Percentiles rank a stretch among this genome's conserved stretches.
Conservation (phyloP, 202 grass and related monocot genomes). For the Saccharum hybrid region DNA sequence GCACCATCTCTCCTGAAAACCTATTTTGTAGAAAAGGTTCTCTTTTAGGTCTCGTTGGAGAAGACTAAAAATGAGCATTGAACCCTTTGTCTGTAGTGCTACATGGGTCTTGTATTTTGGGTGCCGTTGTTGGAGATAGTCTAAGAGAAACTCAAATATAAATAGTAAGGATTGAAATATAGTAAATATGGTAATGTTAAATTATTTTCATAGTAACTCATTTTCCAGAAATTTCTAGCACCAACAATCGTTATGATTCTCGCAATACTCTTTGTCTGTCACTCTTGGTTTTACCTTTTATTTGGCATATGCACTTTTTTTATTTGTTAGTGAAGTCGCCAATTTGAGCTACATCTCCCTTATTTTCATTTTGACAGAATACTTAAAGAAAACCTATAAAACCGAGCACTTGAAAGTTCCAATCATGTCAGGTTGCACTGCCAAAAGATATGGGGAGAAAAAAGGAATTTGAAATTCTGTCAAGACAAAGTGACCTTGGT, state of each 20-base stretch:
- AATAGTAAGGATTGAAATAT: background rate
- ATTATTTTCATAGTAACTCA: background rate
- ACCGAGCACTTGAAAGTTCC: constrained; percentile 10
- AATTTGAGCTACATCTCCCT: constrained; percentile 5
- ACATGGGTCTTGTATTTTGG: too few relatives aligned
- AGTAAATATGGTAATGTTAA: background rate
- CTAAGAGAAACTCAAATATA: too few relatives aligned
- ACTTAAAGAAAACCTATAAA: constrained; percentile 16
- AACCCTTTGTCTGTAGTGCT: too few relatives aligned
- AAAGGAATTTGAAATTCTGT: constrained; percentile 34
- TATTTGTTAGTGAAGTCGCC: background rate
- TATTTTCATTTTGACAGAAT: constrained; percentile 18
- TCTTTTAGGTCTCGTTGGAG: too few relatives aligned
- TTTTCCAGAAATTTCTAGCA: too few relatives aligned
- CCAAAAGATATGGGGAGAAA: constrained; percentile 45
- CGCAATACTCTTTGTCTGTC: background rate
- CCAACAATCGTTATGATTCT: background rate
- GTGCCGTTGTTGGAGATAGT: too few relatives aligned
- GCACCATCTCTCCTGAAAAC: too few relatives aligned
- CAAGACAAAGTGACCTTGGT: constrained; percentile 33
- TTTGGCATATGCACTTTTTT: background rate
- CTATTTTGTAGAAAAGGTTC: too few relatives aligned
- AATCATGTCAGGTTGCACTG: constrained; percentile 50
- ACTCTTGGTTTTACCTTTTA: background rate
- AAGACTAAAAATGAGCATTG: too few relatives aligned